Evolutionary conservation across 176 grass and related monocot genomes (phyloP), one percentile per base, ranked within the genome.

Genomic region (Oryza glumipatula): DNA sequence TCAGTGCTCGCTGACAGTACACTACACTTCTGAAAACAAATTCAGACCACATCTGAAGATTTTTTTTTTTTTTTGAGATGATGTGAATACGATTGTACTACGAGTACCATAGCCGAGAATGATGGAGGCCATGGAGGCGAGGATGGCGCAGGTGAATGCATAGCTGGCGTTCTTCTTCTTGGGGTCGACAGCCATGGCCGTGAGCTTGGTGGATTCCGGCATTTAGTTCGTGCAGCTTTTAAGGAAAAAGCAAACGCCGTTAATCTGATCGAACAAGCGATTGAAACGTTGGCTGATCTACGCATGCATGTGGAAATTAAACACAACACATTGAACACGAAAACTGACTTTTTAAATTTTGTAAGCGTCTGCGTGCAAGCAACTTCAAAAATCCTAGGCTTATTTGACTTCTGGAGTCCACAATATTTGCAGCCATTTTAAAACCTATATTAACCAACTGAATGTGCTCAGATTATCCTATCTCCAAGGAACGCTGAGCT

Each of bases 121-220:
- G 73, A 94, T 88, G 82, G 90, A 86, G 69, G 93, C 81, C 93
- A 90, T 94, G 83, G 93, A 94, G 47, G 87, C 85, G 47, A 92
- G 77, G 58, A 92, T 73, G 39, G 93, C 60, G 51, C 93, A 94
- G 16, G 70, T 73, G 74, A 90, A 88, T 49, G 87, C 93, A 64
- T 85, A 93, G 63, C 45, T 71, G 76, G 82, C 38, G 63, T 79
- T 79, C 63, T 67, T 72, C 74, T 73, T 90, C 63, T 13, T 70
- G 38, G 35, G 16, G 9, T 43, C 32, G 15, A 28, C 45, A 6
- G 45, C 33, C 47, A 72, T 58, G 19, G 54, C 91, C 73, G 66
- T 77, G 35, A 89, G 82, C 13, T 8, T 16, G 4, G 11, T 30
- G 13, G 80, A 54, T 56, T 81, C 35, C 68, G 79, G 79, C 5